A percentile compares a stretch with the other conserved stretches of the same genome.
These are phyloP conservation scores for Didymella glomerata DNA, from an alignment of 2,329 filamentous ascomycete genomes.

Conservation along the genomic window DNA sequence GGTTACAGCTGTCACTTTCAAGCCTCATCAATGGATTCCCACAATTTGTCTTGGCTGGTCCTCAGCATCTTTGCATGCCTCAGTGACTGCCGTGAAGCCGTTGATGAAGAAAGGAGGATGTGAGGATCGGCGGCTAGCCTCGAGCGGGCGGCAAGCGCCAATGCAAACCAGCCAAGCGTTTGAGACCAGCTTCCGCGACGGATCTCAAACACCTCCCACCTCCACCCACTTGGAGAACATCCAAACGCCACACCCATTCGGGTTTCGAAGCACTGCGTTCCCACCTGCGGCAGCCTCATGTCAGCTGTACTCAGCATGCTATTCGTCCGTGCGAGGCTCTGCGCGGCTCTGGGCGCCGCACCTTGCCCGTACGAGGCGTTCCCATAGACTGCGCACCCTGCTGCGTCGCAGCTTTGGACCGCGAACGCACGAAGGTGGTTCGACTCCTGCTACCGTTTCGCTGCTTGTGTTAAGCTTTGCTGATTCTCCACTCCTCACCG, in stretches of 20 bases:
- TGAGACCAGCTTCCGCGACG: slow-evolving; percentile 36
- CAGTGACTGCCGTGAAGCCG: slow-evolving; percentile 7
- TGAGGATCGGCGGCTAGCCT: slow-evolving; percentile 14
- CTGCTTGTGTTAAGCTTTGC: slow-evolving; percentile 40
- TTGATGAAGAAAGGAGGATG: slow-evolving; percentile 11
- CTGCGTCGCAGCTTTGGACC: slow-evolving; percentile 44
- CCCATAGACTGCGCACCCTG: slow-evolving; percentile 36
- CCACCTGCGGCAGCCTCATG: slow-evolving; percentile 25
- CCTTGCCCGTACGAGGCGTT: slow-evolving; percentile 41
- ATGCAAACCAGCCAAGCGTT: slow-evolving; percentile 34
- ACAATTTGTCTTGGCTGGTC: slow-evolving; percentile 13
- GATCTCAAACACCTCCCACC: slow-evolving; percentile 40
- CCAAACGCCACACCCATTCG: slow-evolving; percentile 34
- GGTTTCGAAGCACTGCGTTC: slow-evolving; percentile 41
- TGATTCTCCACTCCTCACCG: slow-evolving; percentile 40
- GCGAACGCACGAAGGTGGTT: slow-evolving; percentile 42
- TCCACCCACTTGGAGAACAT: slow-evolving; percentile 32
- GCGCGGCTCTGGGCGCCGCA: slow-evolving; percentile 37
- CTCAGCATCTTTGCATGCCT: slow-evolving; percentile 11
- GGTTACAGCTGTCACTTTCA: slow-evolving; percentile 31
- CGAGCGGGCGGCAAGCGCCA: slow-evolving; percentile 27
- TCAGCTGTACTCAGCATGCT: slow-evolving; percentile 22
- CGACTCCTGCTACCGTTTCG: slow-evolving; percentile 47
- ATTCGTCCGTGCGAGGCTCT: slow-evolving; percentile 36
- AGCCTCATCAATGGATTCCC: slow-evolving; percentile 21